Base-by-base conservation (phyloP, 2,329 filamentous ascomycete species). In the Eurotiales sp. region DNA sequence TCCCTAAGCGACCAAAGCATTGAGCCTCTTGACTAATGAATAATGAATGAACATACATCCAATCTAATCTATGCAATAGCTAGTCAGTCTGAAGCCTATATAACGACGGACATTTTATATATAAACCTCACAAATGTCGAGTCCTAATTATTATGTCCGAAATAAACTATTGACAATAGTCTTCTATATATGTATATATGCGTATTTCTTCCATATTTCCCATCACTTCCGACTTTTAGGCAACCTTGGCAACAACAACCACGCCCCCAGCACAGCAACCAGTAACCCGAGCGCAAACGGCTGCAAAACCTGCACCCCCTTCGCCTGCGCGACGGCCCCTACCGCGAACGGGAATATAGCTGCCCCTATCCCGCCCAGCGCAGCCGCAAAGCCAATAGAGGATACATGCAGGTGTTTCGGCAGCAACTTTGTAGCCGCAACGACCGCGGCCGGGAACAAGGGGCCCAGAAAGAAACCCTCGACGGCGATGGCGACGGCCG, bases 401-500 rank as follows among this genome's bases (percentile, higher is more conserved):
- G 80, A 82, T 37, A 93, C 86, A 61, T 95, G 90, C 22, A 90
- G 73, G 54, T 88, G 79, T 34, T 75, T 77, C 0, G 88, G 88
- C 1, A 95, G 74, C 3, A 93, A 73, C 59, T 88, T 90, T 0
- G 87, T 89, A 4, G 84, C 82, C 1, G 82, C 82, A 0, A 91
- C 83, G 8, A 93, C 79, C 0, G 82, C 86, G 1, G 84, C 86
- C 0, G 88, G 88, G 63, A 91, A 93, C 17, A 93, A 68, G 0
- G 89, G 88, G 0, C 88, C 89, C 0, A 92, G 76, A 61, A 91
- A 89, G 74, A 92, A 88, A 0, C 89, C 89, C 53, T 90, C 77
- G 0, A 91, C 69, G 0, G 81, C 76, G 19, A 90, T 85, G 22
- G 86, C 84, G 12, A 90, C 75, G 8, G 86, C 83, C 0, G 86